Percentiles rank a stretch among this genome's conserved stretches.
Evolutionary conservation across 306 rosid species (phyloP).

Genomic region (Astragalus glycyphyllos): DNA sequence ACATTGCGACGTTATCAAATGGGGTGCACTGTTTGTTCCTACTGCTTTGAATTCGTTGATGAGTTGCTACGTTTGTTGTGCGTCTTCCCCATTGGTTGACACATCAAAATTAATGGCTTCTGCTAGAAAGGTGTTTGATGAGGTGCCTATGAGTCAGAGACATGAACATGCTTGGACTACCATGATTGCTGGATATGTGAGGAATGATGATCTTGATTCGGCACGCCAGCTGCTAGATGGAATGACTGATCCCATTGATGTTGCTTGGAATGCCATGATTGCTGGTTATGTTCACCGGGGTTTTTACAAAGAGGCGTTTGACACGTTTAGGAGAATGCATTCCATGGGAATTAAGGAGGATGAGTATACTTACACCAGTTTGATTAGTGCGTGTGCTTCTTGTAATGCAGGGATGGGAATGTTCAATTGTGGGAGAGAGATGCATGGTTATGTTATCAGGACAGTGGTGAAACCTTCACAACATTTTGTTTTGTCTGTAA

Average conservation of each 20-base stretch:
- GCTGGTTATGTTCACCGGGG: constrained; percentile 54
- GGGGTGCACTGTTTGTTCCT: constrained; percentile 29
- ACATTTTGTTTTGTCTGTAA: constrained; percentile 52
- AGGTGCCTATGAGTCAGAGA: constrained; percentile 28
- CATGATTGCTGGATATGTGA: constrained; percentile 54
- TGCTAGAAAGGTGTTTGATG: constrained; percentile 56
- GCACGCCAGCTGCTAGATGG: constrained; percentile 56
- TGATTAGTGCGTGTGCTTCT: constrained; percentile 52
- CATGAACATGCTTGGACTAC: constrained; percentile 55
- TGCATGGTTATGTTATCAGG: constrained; percentile 55
- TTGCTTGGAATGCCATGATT: constrained; percentile 62
- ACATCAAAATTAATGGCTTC: constrained; percentile 45
- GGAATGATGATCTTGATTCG: constrained; percentile 45
- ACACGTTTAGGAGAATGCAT: constrained; percentile 54
- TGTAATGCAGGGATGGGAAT: constrained; percentile 46
- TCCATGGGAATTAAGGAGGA: constrained; percentile 50
- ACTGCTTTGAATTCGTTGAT: constrained; percentile 48
- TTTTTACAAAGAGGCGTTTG: constrained; percentile 45
- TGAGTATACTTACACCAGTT: constrained; percentile 58
- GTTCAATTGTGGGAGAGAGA: constrained; percentile 48
- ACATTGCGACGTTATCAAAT: constrained; percentile 50
- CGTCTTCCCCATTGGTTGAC: constrained; percentile 42
- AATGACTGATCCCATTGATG: constrained; percentile 43
- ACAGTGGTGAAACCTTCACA: constrained; percentile 46
- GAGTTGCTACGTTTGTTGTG: constrained; percentile 47